These are phyloP conservation scores for Pyrenochaeta sp. DNA, from an alignment of 2,329 filamentous ascomycete species.

Conservation along the genomic window DNA sequence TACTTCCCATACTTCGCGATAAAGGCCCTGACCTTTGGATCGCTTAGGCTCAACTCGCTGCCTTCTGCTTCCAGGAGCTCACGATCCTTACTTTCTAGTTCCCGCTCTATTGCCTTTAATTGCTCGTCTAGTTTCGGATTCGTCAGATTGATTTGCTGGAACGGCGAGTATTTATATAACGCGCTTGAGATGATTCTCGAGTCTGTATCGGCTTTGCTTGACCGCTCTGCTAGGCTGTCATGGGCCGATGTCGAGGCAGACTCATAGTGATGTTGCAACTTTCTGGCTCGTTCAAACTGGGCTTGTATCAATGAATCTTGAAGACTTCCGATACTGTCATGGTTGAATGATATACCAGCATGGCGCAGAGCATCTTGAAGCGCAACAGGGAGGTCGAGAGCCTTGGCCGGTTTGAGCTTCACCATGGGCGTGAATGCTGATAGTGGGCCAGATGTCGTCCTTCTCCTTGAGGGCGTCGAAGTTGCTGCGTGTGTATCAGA, in stretches of 20 bases:
- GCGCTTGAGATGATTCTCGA: slow-evolving; percentile 47
- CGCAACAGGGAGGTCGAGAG: slow-evolving; percentile 41
- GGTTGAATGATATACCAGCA: slow-evolving; percentile 39
- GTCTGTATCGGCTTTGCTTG: slow-evolving; percentile 49
- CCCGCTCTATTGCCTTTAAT: slow-evolving; percentile 47
- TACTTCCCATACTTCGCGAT: slow-evolving; percentile 42
- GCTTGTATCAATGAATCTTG: slow-evolving; percentile 39
- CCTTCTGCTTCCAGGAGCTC: slow-evolving; percentile 49
- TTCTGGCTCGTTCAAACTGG: slow-evolving; percentile 42
- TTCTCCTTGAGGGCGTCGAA: slow-evolving; percentile 26
- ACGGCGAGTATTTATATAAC: slow-evolving; percentile 50
- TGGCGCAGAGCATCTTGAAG: slow-evolving; percentile 47
- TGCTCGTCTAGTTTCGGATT: slow-evolving; percentile 36
- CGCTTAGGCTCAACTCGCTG: slow-evolving; percentile 39
- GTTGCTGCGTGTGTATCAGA: slow-evolving; percentile 21
- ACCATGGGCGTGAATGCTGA: slow-evolving; percentile 39
- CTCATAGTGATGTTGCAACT: slow-evolving; percentile 45
- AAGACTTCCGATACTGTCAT: slow-evolving; percentile 36
- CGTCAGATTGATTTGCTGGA: slow-evolving; percentile 35
- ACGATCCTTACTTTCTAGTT: slow-evolving; percentile 49
- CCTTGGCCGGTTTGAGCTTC: slow-evolving; percentile 37
- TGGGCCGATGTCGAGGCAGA: slow-evolving; percentile 43
- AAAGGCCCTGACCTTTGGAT: slow-evolving; percentile 42
- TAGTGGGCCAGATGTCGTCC: slow-evolving; percentile 32
- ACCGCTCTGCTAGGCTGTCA: slow-evolving; percentile 44